phyloP scores from a whole-genome alignment of 306 rosid genomes.

The Glycine latifolia region DNA sequence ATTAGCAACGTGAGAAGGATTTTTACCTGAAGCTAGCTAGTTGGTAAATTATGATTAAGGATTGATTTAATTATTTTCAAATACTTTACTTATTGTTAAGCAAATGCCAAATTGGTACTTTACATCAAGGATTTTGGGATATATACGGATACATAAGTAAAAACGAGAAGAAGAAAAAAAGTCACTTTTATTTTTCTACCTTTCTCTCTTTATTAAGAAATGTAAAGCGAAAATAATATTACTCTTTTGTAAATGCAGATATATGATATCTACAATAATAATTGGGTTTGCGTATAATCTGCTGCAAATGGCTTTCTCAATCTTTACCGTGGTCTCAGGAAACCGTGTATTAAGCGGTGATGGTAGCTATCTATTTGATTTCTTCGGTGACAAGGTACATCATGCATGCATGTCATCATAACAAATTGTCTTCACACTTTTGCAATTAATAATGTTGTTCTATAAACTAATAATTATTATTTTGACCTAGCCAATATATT shows the following conservation, averaged over 20 bases:
- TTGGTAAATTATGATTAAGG: too few relatives aligned
- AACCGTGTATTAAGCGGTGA: constrained; percentile 44
- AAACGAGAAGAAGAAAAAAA: too few relatives aligned
- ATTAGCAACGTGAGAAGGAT: too few relatives aligned
- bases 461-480: background rate
- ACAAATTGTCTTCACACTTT: background rate
- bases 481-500: background rate
- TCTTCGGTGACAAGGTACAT: constrained; percentile 75
- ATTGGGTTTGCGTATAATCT: constrained; percentile 56
- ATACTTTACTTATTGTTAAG: too few relatives aligned
- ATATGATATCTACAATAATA: constrained; percentile 63
- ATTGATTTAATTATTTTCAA: too few relatives aligned
- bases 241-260: constrained; percentile 48
- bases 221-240: background rate
- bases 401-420: background rate
- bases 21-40: too few relatives aligned
- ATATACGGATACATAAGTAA: too few relatives aligned
- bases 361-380: constrained; percentile 53
- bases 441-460: background rate
- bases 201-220: too few relatives aligned
- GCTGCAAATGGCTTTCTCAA: constrained; percentile 61
- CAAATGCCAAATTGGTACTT: too few relatives aligned
- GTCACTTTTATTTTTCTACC: too few relatives aligned
- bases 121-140: too few relatives aligned
- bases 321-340: constrained; percentile 43